Base-by-base conservation (phyloP, 305 asterid genomes). In the Solanum aculeatissimum region DNA sequence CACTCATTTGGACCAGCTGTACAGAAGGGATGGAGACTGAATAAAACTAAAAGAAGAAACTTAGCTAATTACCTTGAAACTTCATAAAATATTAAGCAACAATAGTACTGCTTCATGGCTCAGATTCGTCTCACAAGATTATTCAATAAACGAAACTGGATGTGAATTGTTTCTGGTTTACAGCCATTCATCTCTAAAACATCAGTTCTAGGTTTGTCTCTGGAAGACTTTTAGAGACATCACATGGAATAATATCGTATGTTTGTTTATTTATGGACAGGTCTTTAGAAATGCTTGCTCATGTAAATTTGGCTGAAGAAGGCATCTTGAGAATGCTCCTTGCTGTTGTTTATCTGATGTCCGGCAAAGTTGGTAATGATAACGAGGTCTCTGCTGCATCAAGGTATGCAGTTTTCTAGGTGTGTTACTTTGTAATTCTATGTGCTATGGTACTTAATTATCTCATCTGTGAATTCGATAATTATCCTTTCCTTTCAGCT, bases 321-420 rank as follows among this genome's bases (percentile, higher is more conserved):
- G 98, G 98, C 90, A 89, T 94, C 88, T 86, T 94, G 93, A 92
- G 97, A 90, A 65, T 97, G 91, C 91, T 95, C 89, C 92, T 97
- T 91, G 96, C 97, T 89, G 94, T 93, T 90, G 93, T 89, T 90
- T 92, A 90, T 89, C 89, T 97, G 92, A 94, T 94, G 92, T 89
- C 83, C 86, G 81, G 86, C 87, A 91, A 92, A 89, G 92, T 88
- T 86, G 89, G 95, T 89, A 92, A 88, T 43, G 98, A 95, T 83
- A 91, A 84, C 38, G 98, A 94, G 91, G 92, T 91, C 86, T 90
- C 95, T 89, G 92, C 96, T 90, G 98, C 99, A 82, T 91, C 96
- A 88, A 95, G 99, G 99, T 97, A 92, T 87, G 89, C 84, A 51
- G 54, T 63, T 84, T 80, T 87, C 83, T 27, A 83, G 82, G 65